Base-by-base conservation (phyloP, 352 stramenopile genomes). In the Phytophthora ohioensis region DNA sequence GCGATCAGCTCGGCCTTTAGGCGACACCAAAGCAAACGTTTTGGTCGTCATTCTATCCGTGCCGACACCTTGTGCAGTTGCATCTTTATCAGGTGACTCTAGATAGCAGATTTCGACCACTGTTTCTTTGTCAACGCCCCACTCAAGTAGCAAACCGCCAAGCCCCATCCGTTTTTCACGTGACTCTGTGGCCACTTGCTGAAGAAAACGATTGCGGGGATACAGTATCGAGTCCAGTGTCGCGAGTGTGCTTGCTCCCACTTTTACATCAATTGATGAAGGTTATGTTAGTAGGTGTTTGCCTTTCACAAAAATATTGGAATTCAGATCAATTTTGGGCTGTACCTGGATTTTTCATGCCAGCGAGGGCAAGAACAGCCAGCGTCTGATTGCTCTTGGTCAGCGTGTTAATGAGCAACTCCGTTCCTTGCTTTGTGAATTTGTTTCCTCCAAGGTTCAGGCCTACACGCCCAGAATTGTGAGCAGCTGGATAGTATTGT, bases 101-200 rank as follows among this genome's bases (percentile, higher is more conserved):
- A 71, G 43, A 17, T 82, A 73, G 17, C 82, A 90, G n/a, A 87
- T 79, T 45, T 85, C 76, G 30, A 91, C 65, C 4, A 91, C 69
- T n/a, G 78, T 55, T 15, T 85, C 75, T 42, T 82, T 77, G 21
- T 78, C 71, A 35, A 87, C 71, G 3, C 71, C 65, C 83, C 83
- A 91, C 21, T 91, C 78, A 8, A 91, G 71, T 13, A 91, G 57
- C 41, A 87, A 41, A 11, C 75, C 78, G 35, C 81, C 84, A 5
- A 91, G 67, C 32, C 80, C 31, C 53, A 89, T 69, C 1, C 75
- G 71, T 52, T 67, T 85, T 56, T 85, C 77, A 10, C 73, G 68
- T 11, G 75, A 78, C 13, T 85, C 77, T 12, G 70, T 74, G 21
- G 77, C 69, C 9, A 84, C 32, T 52, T 82, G 69, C 52, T 84